phyloP scores from a whole-genome alignment of 257 asterid species.

The Catharanthus roseus region DNA sequence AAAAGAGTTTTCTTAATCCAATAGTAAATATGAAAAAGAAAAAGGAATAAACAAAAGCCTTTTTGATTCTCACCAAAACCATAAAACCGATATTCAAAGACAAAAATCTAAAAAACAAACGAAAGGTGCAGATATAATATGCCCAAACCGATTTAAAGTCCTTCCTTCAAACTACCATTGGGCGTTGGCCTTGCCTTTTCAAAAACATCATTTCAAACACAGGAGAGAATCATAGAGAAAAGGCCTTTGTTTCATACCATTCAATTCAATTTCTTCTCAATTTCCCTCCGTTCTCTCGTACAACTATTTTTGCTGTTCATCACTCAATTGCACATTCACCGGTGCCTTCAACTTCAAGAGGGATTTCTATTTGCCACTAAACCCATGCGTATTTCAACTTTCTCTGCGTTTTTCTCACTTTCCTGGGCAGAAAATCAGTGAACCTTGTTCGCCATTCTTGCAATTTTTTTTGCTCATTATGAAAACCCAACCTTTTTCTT shows the following conservation, averaged over 20 bases:
- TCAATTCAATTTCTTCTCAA: constrained; percentile 23
- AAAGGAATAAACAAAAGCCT: background rate
- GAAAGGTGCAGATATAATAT: constrained; percentile 5
- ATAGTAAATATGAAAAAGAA: too few relatives aligned
- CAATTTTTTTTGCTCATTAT: background rate
- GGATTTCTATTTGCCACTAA: constrained; percentile 11
- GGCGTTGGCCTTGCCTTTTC: constrained; percentile 35
- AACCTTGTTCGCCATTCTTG: constrained; percentile 15
- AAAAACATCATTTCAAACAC: constrained; percentile 30
- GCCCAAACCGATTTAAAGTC: background rate
- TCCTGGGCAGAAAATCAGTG: constrained; percentile 23
- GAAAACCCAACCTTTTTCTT: constrained; percentile 10
- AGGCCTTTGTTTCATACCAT: constrained; percentile 12
- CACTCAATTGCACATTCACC: constrained; percentile 24
- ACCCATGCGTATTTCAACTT: constrained; percentile 25
- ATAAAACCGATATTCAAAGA: background rate
- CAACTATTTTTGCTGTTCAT: constrained; percentile 12
- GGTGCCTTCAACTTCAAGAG: constrained; percentile 14
- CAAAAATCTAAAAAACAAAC: background rate
- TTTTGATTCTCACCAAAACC: background rate
- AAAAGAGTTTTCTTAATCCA: too few relatives aligned
- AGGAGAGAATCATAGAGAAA: constrained; percentile 14
- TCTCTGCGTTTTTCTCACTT: constrained; percentile 29
- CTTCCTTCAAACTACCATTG: constrained; percentile 19
- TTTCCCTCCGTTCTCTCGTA: constrained; percentile 19